These are phyloP conservation scores for Aspergillus sp. DNA, from an alignment of 2,329 filamentous ascomycete species.

Conservation along the genomic window DNA sequence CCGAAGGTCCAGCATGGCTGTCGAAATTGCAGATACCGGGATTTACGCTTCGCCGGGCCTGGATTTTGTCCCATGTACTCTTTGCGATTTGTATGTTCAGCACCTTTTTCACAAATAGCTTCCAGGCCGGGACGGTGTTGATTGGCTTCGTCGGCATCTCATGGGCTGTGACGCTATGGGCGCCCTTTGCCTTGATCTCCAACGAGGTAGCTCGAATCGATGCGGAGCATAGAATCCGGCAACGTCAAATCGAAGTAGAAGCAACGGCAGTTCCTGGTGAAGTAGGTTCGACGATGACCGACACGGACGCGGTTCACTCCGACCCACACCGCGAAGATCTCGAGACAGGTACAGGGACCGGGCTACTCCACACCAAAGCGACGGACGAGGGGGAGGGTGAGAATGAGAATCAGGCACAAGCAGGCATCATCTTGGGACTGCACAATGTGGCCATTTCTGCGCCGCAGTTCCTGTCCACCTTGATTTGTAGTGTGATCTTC, in stretches of 20 bases:
- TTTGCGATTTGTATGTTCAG: conserved; percentile 78
- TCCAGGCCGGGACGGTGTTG: conserved; percentile 67
- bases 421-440: conserved; percentile 86
- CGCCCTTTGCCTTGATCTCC: conserved; percentile 90
- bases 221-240: conserved; percentile 53
- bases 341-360: conserved; percentile 20
- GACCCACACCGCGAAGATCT: conserved; percentile 12
- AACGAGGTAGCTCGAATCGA: conserved; percentile 85
- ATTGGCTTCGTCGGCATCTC: conserved; percentile 81
- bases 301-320: conserved; percentile 1
- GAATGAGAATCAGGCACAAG: conserved; percentile 63
- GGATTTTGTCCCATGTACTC: conserved; percentile 79
- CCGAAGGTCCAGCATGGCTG: conserved; percentile 39
- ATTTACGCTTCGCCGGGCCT: conserved; percentile 81
- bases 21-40: conserved; percentile 69
- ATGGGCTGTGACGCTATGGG: conserved; percentile 92
- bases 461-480: conserved; percentile 84
- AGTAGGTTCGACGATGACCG: conserved; percentile 2
- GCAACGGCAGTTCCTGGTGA: conserved; percentile 22
- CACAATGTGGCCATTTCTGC: conserved; percentile 93
- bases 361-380: conserved; percentile 14
- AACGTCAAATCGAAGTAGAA: conserved; percentile 20
- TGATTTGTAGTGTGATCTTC: conserved; percentile 81
- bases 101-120: conserved; percentile 71
- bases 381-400: conserved; percentile 7